Conservation (phyloP, 768 basidiomycete species). For the Boletellus ananas region DNA sequence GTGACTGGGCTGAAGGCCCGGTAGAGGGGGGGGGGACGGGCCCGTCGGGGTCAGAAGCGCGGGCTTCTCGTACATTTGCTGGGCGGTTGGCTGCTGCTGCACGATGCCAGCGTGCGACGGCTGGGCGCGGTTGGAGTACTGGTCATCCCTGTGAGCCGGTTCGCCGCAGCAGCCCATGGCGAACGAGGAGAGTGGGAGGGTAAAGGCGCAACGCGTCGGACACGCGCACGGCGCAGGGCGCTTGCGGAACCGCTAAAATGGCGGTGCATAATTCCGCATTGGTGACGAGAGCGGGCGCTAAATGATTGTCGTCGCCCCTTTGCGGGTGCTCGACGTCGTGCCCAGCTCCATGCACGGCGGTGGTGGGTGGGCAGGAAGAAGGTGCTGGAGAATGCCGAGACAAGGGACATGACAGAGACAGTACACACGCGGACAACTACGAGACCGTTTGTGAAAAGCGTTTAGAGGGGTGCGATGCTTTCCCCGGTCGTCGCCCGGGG, state of each 20-base stretch:
- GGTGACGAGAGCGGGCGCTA: background rate
- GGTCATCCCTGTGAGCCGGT: slow-evolving; percentile 29
- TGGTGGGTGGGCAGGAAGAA: too few relatives aligned
- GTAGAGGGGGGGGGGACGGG: slow-evolving; percentile 48
- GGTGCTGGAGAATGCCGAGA: too few relatives aligned
- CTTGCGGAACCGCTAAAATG: slow-evolving; percentile 6
- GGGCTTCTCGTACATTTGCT: slow-evolving; percentile 40
- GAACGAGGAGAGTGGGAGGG: background rate
- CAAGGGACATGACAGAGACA: too few relatives aligned
- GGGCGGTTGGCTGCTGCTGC: slow-evolving; percentile 50
- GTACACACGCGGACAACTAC: too few relatives aligned
- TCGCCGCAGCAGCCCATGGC: slow-evolving; percentile 71
- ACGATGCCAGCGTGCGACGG: slow-evolving; percentile 35
- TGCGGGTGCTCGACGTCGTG: too few relatives aligned
- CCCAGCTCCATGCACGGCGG: too few relatives aligned
- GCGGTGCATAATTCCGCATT: slow-evolving; percentile 6
- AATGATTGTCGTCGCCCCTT: background rate
- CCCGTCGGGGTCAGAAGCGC: slow-evolving; percentile 35
- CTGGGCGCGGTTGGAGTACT: slow-evolving; percentile 33
- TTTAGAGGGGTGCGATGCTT: too few relatives aligned
- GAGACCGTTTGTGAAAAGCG: too few relatives aligned
- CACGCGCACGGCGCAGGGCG: slow-evolving; percentile 9
- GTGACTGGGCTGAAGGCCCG: slow-evolving; percentile 25
- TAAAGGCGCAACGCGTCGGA: background rate
- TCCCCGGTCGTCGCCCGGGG: too few relatives aligned